phyloP scores from a whole-genome alignment of 306 rosid genomes.

The Cucurbita argyrosperma region DNA sequence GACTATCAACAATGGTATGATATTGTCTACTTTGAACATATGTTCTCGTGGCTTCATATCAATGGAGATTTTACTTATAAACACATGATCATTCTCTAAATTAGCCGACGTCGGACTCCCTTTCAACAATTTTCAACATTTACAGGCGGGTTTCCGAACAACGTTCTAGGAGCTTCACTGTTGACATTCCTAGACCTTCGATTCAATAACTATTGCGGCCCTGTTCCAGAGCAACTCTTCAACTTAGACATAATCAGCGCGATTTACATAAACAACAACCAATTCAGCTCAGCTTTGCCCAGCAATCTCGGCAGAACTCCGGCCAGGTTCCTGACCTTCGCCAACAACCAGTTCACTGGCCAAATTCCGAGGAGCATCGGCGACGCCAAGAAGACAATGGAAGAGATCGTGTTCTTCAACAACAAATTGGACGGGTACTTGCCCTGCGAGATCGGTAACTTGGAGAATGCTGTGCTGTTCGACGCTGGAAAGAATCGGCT shows the following conservation, averaged over 20 bases:
- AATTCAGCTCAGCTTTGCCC: constrained; percentile 20
- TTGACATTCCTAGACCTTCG: constrained; percentile 65
- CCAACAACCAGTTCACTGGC: constrained; percentile 43
- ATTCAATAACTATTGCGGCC: constrained; percentile 22
- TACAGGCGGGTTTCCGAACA: constrained; percentile 23
- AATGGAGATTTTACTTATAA: too few species aligned
- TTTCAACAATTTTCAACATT: too few species aligned
- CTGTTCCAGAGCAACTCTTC: constrained; percentile 26
- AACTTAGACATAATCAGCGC: constrained; percentile 30
- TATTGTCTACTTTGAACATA: too few species aligned
- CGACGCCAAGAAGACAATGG: constrained; percentile 19
- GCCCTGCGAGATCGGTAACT: constrained; percentile 52
- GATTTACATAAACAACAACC: constrained; percentile 66
- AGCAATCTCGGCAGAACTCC: constrained; percentile 38
- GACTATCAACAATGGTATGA: too few species aligned
- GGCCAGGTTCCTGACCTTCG: constrained; percentile 54
- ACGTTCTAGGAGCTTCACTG: neutral
- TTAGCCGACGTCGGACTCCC: too few species aligned
- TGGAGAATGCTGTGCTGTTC: constrained; percentile 27
- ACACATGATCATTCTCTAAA: too few species aligned
- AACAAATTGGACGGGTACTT: constrained; percentile 46
- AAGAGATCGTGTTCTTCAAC: constrained; percentile 50
- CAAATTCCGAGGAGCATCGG: constrained; percentile 48
- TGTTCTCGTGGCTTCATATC: too few species aligned
- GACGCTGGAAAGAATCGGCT: constrained; percentile 35